phyloP scores from a whole-genome alignment of 2,329 filamentous ascomycete genomes.

The Fusarium sp. region DNA sequence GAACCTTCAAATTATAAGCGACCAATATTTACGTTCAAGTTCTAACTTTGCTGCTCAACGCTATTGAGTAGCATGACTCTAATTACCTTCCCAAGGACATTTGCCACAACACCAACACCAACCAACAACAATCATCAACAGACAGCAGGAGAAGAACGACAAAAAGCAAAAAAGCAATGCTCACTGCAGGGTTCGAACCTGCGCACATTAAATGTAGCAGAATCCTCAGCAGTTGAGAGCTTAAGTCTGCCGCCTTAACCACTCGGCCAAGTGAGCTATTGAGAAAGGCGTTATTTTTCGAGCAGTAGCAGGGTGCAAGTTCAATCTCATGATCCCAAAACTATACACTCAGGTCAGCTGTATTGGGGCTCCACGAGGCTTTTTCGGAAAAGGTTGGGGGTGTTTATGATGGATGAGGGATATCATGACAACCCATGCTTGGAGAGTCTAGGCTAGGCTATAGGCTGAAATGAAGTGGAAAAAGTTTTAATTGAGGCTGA shows the following conservation, averaged over 20 bases:
- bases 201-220: slow-evolving; percentile 16
- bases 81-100: background rate
- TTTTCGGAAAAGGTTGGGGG: background rate
- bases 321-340: accelerated
- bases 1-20: too few species aligned
- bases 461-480: background rate
- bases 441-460: background rate
- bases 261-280: slow-evolving; percentile 16
- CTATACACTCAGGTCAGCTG: too few species aligned
- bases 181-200: slow-evolving; percentile 14
- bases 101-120: background rate
- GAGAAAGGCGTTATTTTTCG: background rate
- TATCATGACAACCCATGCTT: background rate
- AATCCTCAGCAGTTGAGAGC: background rate
- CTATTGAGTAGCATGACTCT: background rate
- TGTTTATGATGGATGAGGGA: background rate
- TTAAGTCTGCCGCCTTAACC: slow-evolving; percentile 25
- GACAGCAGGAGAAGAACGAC: too few species aligned
- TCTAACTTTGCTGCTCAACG: background rate
- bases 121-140: background rate
- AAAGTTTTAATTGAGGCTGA: background rate
- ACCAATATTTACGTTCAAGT: background rate
- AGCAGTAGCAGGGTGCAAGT: accelerated
- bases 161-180: background rate
- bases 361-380: background rate